Percentiles rank a stretch among this genome's conserved stretches.
These are phyloP conservation scores for Candida silvatica DNA, from an alignment of 805 yeast species.

Conservation along the genomic window DNA sequence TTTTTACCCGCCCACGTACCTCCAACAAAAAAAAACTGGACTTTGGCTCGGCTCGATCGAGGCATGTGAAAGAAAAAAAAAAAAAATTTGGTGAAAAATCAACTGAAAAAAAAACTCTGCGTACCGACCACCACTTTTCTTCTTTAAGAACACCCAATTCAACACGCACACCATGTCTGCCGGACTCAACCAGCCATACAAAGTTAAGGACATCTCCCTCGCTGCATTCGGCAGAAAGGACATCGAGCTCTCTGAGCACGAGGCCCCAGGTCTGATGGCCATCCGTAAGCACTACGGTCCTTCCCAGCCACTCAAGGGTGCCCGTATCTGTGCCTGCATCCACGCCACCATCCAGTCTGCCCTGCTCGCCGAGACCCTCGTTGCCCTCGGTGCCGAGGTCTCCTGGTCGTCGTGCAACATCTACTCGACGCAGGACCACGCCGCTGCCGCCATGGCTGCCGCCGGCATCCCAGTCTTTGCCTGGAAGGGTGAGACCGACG, in stretches of 20 bases:
- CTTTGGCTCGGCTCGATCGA: no score
- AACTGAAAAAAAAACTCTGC: no score
- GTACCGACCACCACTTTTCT: no score
- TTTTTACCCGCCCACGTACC: no score
- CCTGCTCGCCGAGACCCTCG: constrained; percentile 94
- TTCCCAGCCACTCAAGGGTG: constrained; percentile 94
- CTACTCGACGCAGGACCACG: constrained; percentile 99
- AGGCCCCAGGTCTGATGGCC: constrained; percentile 99
- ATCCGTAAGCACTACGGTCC: constrained; percentile 89
- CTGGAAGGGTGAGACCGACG: constrained; percentile 99
- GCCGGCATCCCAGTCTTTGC: constrained; percentile 99
- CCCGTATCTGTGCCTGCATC: constrained; percentile 97
- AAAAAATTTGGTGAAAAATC: no score
- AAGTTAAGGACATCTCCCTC: constrained; percentile 95
- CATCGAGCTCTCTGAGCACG: constrained; percentile 97
- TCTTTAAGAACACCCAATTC: no score
- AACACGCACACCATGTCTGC: constrained; percentile 38
- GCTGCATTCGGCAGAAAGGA: constrained; percentile 99
- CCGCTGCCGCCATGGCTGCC: constrained; percentile 99
- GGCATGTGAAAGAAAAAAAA: no score
- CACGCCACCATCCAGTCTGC: constrained; percentile 99
- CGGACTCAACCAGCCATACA: constrained; percentile 65
- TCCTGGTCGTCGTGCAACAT: constrained; percentile 99
- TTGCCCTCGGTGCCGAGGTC: constrained; percentile 97
- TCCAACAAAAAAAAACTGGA: no score